Evolutionary conservation across 345 rosid genomes (phyloP).

Genomic region (Citrus australasica): DNA sequence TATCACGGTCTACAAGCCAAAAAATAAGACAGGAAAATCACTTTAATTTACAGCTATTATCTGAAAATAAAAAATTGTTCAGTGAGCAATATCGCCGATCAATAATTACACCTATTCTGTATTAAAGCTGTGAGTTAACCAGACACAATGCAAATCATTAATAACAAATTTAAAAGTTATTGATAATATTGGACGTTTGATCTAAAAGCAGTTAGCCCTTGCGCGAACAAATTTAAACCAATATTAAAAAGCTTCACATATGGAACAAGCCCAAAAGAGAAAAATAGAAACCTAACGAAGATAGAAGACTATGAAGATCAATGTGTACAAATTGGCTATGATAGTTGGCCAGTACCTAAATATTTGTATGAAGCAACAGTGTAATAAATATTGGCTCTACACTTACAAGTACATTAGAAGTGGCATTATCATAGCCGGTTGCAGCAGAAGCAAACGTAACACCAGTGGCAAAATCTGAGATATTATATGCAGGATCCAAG

Average conservation of each 20-base stretch:
- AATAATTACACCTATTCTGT: no score
- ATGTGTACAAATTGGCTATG: not conserved
- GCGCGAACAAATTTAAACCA: no score
- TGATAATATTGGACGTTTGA: no score
- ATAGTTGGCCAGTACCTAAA: no score
- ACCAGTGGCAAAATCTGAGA: slow-evolving; percentile 53
- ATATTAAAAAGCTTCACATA: not conserved
- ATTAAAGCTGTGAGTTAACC: not conserved
- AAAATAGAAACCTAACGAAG: not conserved
- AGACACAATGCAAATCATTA: not conserved
- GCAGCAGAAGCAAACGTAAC: slow-evolving; percentile 61
- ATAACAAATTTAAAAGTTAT: no score
- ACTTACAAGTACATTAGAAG: slow-evolving; percentile 53
- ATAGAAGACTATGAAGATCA: not conserved
- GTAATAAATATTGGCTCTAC: not conserved
- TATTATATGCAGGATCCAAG: slow-evolving; percentile 49
- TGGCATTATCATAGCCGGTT: slow-evolving; percentile 54
- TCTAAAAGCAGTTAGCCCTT: no score
- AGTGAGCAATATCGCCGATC: no score
- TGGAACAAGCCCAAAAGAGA: not conserved
- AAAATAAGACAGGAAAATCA: not conserved
- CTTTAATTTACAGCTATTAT: not conserved
- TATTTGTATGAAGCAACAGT: not conserved
- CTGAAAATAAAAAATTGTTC: not conserved
- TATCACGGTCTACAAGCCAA: slow-evolving; percentile 42